Percentiles rank a stretch among this genome's conserved stretches.
Conservation (phyloP, 768 basidiomycete species). For the Suillus occidentalis region DNA sequence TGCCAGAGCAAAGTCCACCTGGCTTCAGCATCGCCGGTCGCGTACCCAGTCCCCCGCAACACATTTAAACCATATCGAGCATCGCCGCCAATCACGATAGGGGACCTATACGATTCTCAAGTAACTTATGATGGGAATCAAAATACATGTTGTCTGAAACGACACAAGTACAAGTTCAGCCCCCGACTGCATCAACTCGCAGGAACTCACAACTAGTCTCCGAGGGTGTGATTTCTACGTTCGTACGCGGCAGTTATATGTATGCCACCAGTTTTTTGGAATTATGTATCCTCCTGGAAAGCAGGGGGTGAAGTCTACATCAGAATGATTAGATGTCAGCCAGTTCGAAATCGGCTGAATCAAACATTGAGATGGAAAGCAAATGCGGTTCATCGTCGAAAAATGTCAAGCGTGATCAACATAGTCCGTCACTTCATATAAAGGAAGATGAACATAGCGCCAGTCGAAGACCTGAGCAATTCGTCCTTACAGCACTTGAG, state of each 20-base stretch:
- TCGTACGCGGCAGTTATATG: constrained; percentile 31
- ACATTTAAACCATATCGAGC: no score
- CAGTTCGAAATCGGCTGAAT: background rate
- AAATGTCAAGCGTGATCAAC: background rate
- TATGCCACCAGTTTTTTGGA: constrained; percentile 32
- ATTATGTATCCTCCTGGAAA: constrained; percentile 9
- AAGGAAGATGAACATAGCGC: background rate
- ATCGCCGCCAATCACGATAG: background rate
- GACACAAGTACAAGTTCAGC: background rate
- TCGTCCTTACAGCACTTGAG: background rate
- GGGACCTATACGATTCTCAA: background rate
- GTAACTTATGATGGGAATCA: background rate
- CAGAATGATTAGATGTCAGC: background rate
- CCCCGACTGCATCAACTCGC: background rate
- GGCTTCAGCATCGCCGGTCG: constrained; percentile 26
- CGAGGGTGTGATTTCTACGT: constrained; percentile 22
- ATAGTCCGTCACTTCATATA: background rate
- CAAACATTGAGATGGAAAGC: background rate
- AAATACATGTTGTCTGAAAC: background rate
- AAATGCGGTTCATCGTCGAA: background rate
- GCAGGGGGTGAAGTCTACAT: background rate
- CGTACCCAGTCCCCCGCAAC: constrained; percentile 7
- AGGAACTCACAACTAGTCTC: constrained; percentile 26
- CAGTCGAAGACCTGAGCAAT: background rate
- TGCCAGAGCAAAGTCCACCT: constrained; percentile 28